phyloP scores from a whole-genome alignment of 495 filamentous ascomycete genomes.

The Trypethelium eluteriae region DNA sequence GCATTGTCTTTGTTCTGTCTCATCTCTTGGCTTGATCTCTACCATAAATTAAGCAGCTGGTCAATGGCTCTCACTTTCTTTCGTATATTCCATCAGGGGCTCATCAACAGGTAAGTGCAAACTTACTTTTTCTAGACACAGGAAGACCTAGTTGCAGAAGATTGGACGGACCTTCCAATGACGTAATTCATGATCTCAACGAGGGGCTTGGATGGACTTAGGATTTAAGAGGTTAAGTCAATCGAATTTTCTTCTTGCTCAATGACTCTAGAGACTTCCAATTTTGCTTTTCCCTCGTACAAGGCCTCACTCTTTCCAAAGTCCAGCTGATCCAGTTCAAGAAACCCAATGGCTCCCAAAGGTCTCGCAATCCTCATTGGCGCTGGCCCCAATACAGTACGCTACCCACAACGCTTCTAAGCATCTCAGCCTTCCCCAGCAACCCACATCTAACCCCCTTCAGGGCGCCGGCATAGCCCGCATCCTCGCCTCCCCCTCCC shows the following conservation, averaged over 20 bases:
- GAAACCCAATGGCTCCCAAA: constrained; percentile 32
- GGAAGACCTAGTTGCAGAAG: background rate
- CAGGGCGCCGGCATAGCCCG: constrained; percentile 44
- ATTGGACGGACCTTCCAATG: background rate
- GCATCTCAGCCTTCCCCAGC: background rate
- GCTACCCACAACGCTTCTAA: constrained; percentile 1
- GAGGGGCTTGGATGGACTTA: background rate
- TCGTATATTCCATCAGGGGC: background rate
- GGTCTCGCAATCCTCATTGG: constrained; percentile 44
- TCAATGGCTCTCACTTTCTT: background rate
- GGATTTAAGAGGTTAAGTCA: constrained; percentile 2
- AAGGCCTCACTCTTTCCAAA: too few relatives aligned
- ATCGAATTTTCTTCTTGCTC: background rate
- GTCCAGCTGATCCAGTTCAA: too few relatives aligned
- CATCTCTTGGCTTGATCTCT: background rate
- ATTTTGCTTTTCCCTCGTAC: too few relatives aligned
- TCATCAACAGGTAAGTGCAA: background rate
- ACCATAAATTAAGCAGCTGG: background rate
- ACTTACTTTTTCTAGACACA: too few relatives aligned
- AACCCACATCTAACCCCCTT: background rate
- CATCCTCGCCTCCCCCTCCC: constrained; percentile 39
- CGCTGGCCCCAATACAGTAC: constrained; percentile 38
- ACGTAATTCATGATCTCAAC: constrained; percentile 1
- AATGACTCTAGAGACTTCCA: background rate
- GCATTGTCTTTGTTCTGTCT: background rate